Conservation (phyloP, 345 rosid genomes). For the Sapria himalayana region DNA sequence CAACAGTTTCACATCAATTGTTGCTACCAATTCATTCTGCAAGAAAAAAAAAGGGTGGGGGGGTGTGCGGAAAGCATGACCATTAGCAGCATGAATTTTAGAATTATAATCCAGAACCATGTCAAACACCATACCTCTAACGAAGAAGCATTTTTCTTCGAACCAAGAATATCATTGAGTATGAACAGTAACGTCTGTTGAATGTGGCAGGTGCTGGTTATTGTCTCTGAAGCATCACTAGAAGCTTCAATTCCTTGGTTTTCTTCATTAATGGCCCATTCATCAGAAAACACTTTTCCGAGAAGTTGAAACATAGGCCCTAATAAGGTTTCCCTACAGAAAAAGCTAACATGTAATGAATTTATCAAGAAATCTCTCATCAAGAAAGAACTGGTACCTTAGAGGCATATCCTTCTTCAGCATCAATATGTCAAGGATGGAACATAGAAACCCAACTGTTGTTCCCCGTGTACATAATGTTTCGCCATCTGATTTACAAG, state of each 20-base stretch:
- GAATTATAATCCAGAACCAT: too few relatives aligned
- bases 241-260: conserved; percentile 20
- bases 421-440: conserved; percentile 57
- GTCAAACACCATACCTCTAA: conserved; percentile 36
- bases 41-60: background rate
- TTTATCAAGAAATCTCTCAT: conserved; percentile 4
- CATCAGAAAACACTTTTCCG: conserved; percentile 24
- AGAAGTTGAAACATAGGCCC: conserved; percentile 66
- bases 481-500: conserved; percentile 12
- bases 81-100: too few relatives aligned
- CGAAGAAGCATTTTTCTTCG: conserved; percentile 14
- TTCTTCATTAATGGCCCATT: conserved; percentile 21
- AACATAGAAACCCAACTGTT: conserved; percentile 27
- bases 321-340: conserved; percentile 48
- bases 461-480: conserved; percentile 22
- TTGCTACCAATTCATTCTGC: conserved; percentile 32
- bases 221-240: conserved; percentile 17
- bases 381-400: conserved; percentile 46
- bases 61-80: too few relatives aligned
- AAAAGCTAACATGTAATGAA: conserved; percentile 5
- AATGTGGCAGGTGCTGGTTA: conserved; percentile 17
- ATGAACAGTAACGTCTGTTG: conserved; percentile 46
- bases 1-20: conserved; percentile 36
- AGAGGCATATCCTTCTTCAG: conserved; percentile 51
- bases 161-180: conserved; percentile 43